phyloP scores from a whole-genome alignment of 805 yeast species.

The Metahyphopichia silvanorum region DNA sequence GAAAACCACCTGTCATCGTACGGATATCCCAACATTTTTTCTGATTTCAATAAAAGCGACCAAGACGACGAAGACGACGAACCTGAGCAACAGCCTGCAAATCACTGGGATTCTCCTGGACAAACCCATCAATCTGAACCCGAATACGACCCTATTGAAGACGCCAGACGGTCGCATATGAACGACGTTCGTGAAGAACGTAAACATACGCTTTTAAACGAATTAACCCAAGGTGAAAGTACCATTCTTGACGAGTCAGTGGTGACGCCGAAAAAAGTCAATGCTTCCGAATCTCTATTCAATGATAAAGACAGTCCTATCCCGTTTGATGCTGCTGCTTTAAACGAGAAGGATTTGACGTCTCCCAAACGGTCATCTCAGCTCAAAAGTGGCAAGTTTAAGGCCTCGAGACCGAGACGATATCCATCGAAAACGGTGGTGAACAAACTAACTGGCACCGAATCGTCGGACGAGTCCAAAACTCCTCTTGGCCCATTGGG shows the following conservation, averaged over 20 bases:
- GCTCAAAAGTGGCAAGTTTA: constrained; percentile 26
- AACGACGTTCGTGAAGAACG: constrained; percentile 34
- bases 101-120: constrained; percentile 2
- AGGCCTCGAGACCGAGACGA: constrained; percentile 28
- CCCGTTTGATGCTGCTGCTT: constrained; percentile 1
- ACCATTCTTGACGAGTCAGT: constrained; percentile 38
- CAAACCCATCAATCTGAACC: constrained; percentile 1
- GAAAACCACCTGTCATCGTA: not conserved
- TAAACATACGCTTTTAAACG: constrained; percentile 36
- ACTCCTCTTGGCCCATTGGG: constrained; percentile 7
- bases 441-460: constrained; percentile 19
- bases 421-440: constrained; percentile 26
- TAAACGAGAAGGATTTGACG: too few relatives aligned
- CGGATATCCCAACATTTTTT: constrained; percentile 10
- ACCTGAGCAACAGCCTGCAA: constrained; percentile 2
- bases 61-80: constrained; percentile 12
- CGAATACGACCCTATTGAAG: constrained; percentile 1
- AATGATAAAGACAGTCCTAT: constrained; percentile 30
- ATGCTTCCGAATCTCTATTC: constrained; percentile 27
- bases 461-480: constrained; percentile 4
- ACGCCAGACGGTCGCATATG: constrained; percentile 17
- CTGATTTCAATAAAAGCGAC: constrained; percentile 14
- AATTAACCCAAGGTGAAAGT: constrained; percentile 35
- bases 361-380: constrained; percentile 21
- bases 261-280: constrained; percentile 14